These are phyloP conservation scores for Primulina tabacum DNA, from an alignment of 257 asterid genomes.

Conservation along the genomic window DNA sequence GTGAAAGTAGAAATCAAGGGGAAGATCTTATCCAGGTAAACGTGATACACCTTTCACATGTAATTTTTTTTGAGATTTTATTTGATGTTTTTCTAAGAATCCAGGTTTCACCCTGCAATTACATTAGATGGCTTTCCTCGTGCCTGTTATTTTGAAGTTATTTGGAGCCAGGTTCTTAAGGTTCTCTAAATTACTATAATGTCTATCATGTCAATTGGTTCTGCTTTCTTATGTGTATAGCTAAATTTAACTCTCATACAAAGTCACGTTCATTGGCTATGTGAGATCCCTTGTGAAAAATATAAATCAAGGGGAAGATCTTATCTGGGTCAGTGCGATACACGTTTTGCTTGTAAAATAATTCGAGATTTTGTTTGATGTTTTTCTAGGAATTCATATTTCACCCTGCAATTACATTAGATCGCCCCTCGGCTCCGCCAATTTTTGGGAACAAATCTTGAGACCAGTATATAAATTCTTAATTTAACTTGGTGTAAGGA, in stretches of 20 bases:
- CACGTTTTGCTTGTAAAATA: not conserved
- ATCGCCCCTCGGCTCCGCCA: not conserved
- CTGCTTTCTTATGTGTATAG: not conserved
- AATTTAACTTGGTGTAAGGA: conserved; percentile 9
- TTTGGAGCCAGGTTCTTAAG: not conserved
- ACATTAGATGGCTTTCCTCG: not conserved
- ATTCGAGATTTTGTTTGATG: not conserved
- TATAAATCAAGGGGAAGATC: not conserved
- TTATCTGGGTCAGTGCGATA: not conserved
- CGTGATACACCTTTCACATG: not conserved
- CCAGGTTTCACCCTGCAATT: not conserved
- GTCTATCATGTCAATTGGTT: not conserved
- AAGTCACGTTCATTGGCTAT: not conserved
- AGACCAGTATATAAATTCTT: not conserved
- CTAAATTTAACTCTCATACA: not conserved
- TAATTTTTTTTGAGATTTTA: too few relatives aligned
- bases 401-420: not conserved
- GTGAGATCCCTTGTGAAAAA: not conserved
- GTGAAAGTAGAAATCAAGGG: not conserved
- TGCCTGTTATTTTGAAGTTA: too few relatives aligned
- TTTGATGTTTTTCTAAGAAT: not conserved
- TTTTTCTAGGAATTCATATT: not conserved
- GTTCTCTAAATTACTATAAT: not conserved
- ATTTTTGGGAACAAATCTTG: not conserved
- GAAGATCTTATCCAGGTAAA: not conserved